These are phyloP conservation scores for Hypoxylon trugodes DNA, from an alignment of 495 filamentous ascomycete genomes.

Conservation along the genomic window DNA sequence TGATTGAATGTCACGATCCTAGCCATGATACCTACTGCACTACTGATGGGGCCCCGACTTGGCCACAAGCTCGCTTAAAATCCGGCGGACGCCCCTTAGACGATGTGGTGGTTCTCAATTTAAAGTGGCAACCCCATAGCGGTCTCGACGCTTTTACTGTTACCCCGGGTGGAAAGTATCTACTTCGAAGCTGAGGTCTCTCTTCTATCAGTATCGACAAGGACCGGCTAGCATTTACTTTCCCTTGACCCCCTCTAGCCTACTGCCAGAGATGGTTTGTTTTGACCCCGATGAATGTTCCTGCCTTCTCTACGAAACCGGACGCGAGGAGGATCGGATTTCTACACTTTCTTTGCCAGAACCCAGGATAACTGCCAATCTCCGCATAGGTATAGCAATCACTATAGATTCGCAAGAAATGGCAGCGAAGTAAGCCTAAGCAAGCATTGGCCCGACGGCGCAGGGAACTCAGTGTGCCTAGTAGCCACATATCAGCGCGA, in stretches of 20 bases:
- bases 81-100: not conserved
- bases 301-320: slow-evolving; percentile 31
- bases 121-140: slow-evolving; percentile 35
- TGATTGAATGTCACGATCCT: slow-evolving; percentile 32
- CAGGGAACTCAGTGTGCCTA: slow-evolving; percentile 7
- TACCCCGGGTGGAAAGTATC: slow-evolving; percentile 15
- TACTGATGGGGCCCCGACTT: slow-evolving; percentile 17
- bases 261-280: slow-evolving; percentile 35
- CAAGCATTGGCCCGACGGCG: not conserved
- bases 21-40: slow-evolving; percentile 32
- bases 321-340: not conserved
- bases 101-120: slow-evolving; percentile 16
- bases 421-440: not conserved
- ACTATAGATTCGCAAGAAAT: not conserved
- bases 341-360: not conserved
- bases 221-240: slow-evolving; percentile 26
- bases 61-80: slow-evolving; percentile 30
- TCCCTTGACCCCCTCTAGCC: slow-evolving; percentile 2
- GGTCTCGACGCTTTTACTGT: slow-evolving; percentile 20
- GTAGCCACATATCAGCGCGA: slow-evolving; percentile 18
- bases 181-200: slow-evolving; percentile 25
- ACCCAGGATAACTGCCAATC: not conserved
- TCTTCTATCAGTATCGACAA: slow-evolving; percentile 33
- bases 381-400: not conserved
- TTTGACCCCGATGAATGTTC: slow-evolving; percentile 13